Evolutionary conservation across 768 basidiomycete genomes (phyloP), one percentile per base, ranked within the genome.

Genomic region (Rhodotorula babjevae): DNA sequence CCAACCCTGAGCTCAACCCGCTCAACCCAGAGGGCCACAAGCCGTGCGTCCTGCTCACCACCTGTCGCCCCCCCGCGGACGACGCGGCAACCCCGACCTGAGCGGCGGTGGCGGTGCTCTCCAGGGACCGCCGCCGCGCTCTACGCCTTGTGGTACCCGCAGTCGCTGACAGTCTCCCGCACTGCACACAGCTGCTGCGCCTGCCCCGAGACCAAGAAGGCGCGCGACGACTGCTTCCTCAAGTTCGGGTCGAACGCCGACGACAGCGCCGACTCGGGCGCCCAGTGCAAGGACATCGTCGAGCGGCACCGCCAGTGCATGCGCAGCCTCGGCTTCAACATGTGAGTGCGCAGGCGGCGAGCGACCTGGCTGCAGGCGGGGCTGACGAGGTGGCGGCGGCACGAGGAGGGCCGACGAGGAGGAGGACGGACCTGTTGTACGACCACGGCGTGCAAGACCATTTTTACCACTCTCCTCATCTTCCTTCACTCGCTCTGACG

Each of bases 211-310:
- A 95, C 93, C 5, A 98, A 98, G 81, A 86, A 89, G 4, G 85
- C 85, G n/a, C 86, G 96, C 19, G 96, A 99, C 81, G 89, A 93
- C 75, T 99, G 96, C 82, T 98, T 96, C 84, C 84, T 98, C 71
- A 86, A 87, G 68, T 76, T 71, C 60, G 79, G 79, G 4, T 78
- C 80, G 3, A 78, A 81, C 67, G 79, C 80, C 21, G 86, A 85
- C 77, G 88, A 88, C 71, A 79, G 85, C 9, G 81, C 84, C 31
- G 86, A 87, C 69, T 89, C 90, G 12, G 85, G 86, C 68, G 89
- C 88, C 69, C 88, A 89, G 79, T 99, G 96, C 83, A 87, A 84
- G 78, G 87, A 90, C 63, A 82, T 93, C 59, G 86, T 99, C 9
- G 85, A 87, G 78, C 86, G 84, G 69, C 95, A 98, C 77, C 83